Evolutionary conservation across 805 yeast genomes (phyloP), one percentile per base, ranked within the genome.

Genomic region (Candida xiaguanensis): DNA sequence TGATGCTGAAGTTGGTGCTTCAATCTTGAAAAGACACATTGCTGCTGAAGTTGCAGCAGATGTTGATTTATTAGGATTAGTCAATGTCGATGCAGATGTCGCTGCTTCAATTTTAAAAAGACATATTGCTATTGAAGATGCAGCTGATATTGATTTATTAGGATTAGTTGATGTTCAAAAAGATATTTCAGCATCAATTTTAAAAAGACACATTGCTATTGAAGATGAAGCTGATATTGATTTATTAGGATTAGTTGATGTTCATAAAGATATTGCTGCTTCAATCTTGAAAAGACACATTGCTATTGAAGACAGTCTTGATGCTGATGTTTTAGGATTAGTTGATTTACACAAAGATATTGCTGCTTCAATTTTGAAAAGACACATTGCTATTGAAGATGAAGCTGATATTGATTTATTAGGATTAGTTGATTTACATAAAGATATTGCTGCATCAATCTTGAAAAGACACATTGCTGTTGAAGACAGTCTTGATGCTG

Each of bases 341-440:
- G 16, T 19, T n/a, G 25, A n/a, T 18, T 5, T 31, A 4, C 8
- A 8, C 5, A 26, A 26, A 26, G 15, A 26, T 6, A 9, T 12
- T 12, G 15, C 15, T 26, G 29, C 15, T 13, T 12, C 15, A 12
- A 13, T 26, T n/a, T 26, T 26, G 29, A 26, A 26, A 26, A 26
- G 29, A 26, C 29, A 26, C 29, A 26, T 26, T 13, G 29, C 12
- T 11, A 6, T 13, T 5, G 17, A 5, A 13, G 19, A 31, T 22
- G 34, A 4, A 4, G 19, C 16, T 19, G 34, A 7, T 11, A 28
- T 28, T 25, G 31, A 26, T 12, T 5, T 34, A 4, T 25, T 18
- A n/a, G 31, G 31, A 9, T 26, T 34, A 34, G 24, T 25, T 26
- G 37, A 31, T 14, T 7, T 34, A 25, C 23, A 19, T 19, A 31